Evolutionary conservation across 2,329 filamentous ascomycete genomes (phyloP).

Genomic region (Fusarium sp.): DNA sequence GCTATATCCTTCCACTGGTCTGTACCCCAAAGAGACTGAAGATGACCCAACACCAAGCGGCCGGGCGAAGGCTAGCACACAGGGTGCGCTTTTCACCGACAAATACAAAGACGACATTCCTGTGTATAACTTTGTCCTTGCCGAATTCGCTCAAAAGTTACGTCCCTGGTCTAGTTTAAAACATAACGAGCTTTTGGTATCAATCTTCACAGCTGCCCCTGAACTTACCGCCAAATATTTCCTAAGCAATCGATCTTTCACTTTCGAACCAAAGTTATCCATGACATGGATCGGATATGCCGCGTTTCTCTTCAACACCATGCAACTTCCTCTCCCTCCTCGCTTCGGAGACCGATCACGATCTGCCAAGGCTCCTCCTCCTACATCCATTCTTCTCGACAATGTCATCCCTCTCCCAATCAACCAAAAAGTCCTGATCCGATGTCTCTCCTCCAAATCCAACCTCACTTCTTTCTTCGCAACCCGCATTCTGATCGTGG

Average conservation of each 20-base stretch:
- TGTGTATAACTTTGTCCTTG: slow-evolving; percentile 82
- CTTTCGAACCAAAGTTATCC: slow-evolving; percentile 90
- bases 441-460: slow-evolving; percentile 82
- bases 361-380: slow-evolving; percentile 77
- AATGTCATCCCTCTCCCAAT: slow-evolving; percentile 87
- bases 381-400: slow-evolving; percentile 82
- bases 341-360: slow-evolving; percentile 76
- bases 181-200: slow-evolving; percentile 83
- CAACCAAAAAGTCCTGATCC: slow-evolving; percentile 80
- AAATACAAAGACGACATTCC: slow-evolving; percentile 75
- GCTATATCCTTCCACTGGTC: slow-evolving; percentile 81
- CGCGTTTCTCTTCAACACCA: slow-evolving; percentile 84
- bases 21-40: slow-evolving; percentile 82
- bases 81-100: slow-evolving; percentile 77
- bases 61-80: slow-evolving; percentile 63
- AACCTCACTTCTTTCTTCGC: slow-evolving; percentile 88
- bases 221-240: slow-evolving; percentile 93
- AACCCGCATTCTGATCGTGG: slow-evolving; percentile 80
- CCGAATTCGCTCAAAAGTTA: slow-evolving; percentile 81
- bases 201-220: slow-evolving; percentile 83
- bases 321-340: slow-evolving; percentile 78
- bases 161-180: slow-evolving; percentile 85
- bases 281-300: slow-evolving; percentile 96
- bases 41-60: slow-evolving; percentile 54
- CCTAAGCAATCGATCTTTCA: slow-evolving; percentile 80